These are phyloP conservation scores for Pseudozyma hubeiensis DNA, from an alignment of 1,284 basidiomycete species.

Conservation along the genomic window DNA sequence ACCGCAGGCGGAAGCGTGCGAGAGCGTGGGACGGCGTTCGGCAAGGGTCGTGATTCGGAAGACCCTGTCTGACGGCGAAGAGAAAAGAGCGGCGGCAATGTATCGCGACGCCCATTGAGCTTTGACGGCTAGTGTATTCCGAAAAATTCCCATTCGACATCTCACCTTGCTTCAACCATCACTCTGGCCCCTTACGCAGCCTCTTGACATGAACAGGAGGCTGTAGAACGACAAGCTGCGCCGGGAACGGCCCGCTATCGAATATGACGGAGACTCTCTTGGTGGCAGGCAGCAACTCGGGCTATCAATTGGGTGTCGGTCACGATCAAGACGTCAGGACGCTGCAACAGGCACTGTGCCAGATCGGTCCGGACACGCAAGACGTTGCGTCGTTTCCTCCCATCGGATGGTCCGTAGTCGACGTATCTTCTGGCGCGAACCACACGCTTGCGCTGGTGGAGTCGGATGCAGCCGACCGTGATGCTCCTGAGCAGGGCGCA, in stretches of 20 bases:
- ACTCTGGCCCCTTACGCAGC: background rate
- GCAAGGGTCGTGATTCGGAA: background rate
- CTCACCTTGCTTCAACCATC: constrained; percentile 7
- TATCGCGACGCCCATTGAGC: no score
- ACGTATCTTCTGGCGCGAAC: constrained; percentile 42
- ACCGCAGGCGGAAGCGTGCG: background rate
- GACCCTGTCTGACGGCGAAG: background rate
- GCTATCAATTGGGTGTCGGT: constrained; percentile 34
- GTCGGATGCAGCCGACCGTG: background rate
- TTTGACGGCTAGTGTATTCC: constrained; percentile 4
- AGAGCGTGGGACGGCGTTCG: background rate
- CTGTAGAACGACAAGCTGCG: background rate
- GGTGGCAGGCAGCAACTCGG: constrained; percentile 50
- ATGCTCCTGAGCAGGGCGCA: background rate
- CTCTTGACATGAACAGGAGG: background rate
- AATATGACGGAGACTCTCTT: constrained; percentile 24
- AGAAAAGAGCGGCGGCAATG: no score
- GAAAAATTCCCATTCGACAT: constrained; percentile 2
- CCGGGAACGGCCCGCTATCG: background rate
- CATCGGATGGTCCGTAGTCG: constrained; percentile 2
- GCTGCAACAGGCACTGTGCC: constrained; percentile 20
- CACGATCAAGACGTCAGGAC: constrained; percentile 27
- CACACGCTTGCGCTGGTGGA: constrained; percentile 41
- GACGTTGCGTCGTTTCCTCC: constrained; percentile 23
- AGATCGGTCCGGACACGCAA: background rate